Evolutionary conservation across 257 asterid genomes (phyloP), one percentile per base, ranked within the genome.

Genomic region (Capsicum pubescens): DNA sequence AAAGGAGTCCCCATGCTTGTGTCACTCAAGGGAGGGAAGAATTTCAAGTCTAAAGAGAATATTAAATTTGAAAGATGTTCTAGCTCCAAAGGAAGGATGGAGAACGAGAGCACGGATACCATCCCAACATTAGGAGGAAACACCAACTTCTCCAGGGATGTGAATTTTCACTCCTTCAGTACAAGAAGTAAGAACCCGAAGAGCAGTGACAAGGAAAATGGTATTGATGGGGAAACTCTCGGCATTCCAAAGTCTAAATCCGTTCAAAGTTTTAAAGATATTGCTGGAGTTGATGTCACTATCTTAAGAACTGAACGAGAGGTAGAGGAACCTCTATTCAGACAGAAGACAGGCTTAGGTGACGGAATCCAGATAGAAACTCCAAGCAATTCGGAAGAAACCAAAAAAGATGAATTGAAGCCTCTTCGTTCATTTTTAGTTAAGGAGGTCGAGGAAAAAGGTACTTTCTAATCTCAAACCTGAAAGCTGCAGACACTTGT

Each of bases 1-100:
- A 84, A 82, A 63, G 98, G 91, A 80, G 91, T 90, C 54, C 95
- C 97, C 17, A 83, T 90, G 84, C 84, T 92, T 70, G 87, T 85
- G 84, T 87, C 94, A 7, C 85, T 91, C 44, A 84, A 85, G 64
- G 83, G 85, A 66, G 83, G 85, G 82, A 86, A 84, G 21, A 80
- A 82, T 66, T 80, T 82, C 54, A 89, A 88, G 79, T 50, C 89
- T 11, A 86, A 81, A 66, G 87, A 70, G 50, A 82, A 56, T 57
- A 64, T 66, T 16, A 87, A 68, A 55, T n/a, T 80, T 55, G 84
- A 89, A 55, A 87, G 85, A 86, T 44, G 84, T 70, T 72, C 87
- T 13, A 86, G 87, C 87, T 93, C 90, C 16, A 84, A 83, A 48
- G 91, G 86, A 74, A 89, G 92, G 83, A 84, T 69, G 44, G 89